Conservation (phyloP, 306 rosid genomes). For the Trifolium subterraneum region DNA sequence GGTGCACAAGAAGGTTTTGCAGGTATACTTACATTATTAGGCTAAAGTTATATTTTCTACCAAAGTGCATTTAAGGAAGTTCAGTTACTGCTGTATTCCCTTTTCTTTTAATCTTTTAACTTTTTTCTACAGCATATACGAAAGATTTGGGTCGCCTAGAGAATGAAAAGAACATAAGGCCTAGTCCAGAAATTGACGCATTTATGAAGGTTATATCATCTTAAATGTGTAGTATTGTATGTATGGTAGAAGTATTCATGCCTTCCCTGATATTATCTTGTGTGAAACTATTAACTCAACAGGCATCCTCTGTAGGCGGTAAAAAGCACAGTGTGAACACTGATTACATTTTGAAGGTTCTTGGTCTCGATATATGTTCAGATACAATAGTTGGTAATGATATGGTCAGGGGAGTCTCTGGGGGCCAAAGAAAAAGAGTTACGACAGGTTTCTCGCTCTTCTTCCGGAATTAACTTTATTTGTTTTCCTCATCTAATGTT, state of each 20-base stretch:
- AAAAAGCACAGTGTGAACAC: conserved; percentile 77
- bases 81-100: conserved; percentile 8
- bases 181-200: conserved; percentile 84
- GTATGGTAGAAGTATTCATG: conserved; percentile 12
- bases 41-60: too few relatives aligned
- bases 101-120: background rate
- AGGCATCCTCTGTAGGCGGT: conserved; percentile 91
- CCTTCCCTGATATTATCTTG: background rate
- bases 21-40: conserved; percentile 49
- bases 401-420: conserved; percentile 86
- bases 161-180: conserved; percentile 65
- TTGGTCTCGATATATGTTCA: conserved; percentile 87
- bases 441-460: conserved; percentile 69
- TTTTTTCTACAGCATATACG: conserved; percentile 52
- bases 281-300: conserved; percentile 40
- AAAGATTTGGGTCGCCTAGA: conserved; percentile 57
- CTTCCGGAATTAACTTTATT: conserved; percentile 7
- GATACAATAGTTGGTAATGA: conserved; percentile 86
- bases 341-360: conserved; percentile 78
- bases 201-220: conserved; percentile 76
- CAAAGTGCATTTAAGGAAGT: background rate
- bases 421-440: conserved; percentile 93
- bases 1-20: conserved; percentile 79
- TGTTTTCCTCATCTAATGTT: conserved; percentile 5
- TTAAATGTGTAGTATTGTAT: conserved; percentile 14